Base-by-base conservation (phyloP, 805 yeast genomes). In the Ascoidea rubescens region DNA sequence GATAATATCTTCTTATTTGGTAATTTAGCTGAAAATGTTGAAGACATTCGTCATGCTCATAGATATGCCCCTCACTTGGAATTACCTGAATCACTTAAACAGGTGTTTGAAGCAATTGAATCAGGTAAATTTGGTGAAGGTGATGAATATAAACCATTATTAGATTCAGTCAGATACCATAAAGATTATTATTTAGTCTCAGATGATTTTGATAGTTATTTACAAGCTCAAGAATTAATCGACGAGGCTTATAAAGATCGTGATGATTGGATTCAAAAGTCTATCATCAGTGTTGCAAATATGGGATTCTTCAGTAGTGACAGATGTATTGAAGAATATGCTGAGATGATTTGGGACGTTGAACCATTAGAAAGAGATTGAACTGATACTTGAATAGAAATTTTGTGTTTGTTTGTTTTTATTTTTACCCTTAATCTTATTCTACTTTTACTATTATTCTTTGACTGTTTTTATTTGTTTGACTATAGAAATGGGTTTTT, bases 271-370 rank as follows among this genome's bases (percentile, higher is more conserved):
- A 72, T 78, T 53, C 80, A 78, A 66, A 88, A 87, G 70, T 71
- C 84, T 47, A 84, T 89, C 55, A 67, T 74, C 55, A 78, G 85
- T 59, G 96, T 89, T 53, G 95, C 97, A 52, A 87, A 87, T 65
- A 85, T 87, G 83, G 97, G 97, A 5, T 90, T 87, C 77, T 89
- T 89, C 71, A 78, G 87, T 56, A 80, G 90, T 56, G 97, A 89
- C 67, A 76, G 97, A 67, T 87, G 95, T 65, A 85, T 89, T 62
- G 84, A 82, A 61, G 96, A 89, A 66, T 89, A 89, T 59, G 95
- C 96, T 42, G 96, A 87, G 58, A 78, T 82, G 56, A 88, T 89
- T 61, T 89, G 97, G 97, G 84, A 89, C 62, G 78, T 88, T 56
- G 96, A 89, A 70, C 95, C 96, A 44, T 10, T 57, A 30, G 53